These are phyloP conservation scores for Pachysandra terminalis DNA, from an alignment of 164 flowering plant genomes.

Conservation along the genomic window DNA sequence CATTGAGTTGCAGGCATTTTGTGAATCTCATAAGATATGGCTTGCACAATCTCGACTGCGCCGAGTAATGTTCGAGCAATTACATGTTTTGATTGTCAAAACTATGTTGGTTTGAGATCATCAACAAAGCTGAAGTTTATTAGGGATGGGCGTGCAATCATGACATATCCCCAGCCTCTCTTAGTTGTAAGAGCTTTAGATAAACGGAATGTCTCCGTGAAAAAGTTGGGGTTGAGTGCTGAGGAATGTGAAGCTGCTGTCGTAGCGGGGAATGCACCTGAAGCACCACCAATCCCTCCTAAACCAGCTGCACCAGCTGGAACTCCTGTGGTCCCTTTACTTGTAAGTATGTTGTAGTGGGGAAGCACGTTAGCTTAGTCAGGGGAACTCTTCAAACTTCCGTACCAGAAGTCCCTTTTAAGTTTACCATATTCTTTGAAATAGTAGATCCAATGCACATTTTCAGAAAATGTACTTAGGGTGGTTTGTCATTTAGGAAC, in stretches of 20 bases:
- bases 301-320: conserved; percentile 67
- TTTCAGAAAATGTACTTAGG: not conserved
- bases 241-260: conserved; percentile 91
- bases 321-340: conserved; percentile 65
- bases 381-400: not conserved
- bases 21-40: conserved; percentile 17
- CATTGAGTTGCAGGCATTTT: not conserved
- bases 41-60: conserved; percentile 25
- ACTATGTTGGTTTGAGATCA: not conserved
- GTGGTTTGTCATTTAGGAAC: not conserved
- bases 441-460: not conserved
- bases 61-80: conserved; percentile 26
- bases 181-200: conserved; percentile 45
- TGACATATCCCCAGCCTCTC: conserved; percentile 4
- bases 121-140: conserved; percentile 1
- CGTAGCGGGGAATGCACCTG: conserved; percentile 75
- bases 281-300: conserved; percentile 74
- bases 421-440: not conserved
- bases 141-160: conserved; percentile 4
- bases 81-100: conserved; percentile 14
- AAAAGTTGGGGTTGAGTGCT: conserved; percentile 44
- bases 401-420: not conserved
- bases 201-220: conserved; percentile 22
- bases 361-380: too few species aligned
- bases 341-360: conserved; percentile 38